Conservation (phyloP, 2,329 filamentous ascomycete genomes). For the Alternaria alternata region DNA sequence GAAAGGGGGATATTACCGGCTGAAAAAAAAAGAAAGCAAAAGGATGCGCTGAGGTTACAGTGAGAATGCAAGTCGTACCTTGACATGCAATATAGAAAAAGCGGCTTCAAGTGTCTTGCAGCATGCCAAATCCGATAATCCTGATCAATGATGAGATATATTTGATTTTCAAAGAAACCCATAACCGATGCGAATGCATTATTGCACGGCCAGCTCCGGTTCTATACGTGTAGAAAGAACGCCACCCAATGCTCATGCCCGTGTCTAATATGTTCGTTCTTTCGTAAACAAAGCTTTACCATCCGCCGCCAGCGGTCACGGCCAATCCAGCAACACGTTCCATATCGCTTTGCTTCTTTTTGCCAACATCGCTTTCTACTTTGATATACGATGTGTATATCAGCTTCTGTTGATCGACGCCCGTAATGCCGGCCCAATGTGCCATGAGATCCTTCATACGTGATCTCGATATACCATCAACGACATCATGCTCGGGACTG, state of each 20-base stretch:
- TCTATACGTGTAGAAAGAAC: constrained; percentile 4
- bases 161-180: not conserved
- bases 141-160: not conserved
- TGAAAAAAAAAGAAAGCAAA: not conserved
- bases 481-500: constrained; percentile 32
- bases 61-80: not conserved
- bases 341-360: constrained; percentile 69
- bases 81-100: not conserved
- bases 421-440: constrained; percentile 79
- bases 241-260: constrained; percentile 16
- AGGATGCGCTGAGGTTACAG: not conserved
- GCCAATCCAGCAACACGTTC: constrained; percentile 88
- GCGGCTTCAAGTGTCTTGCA: not conserved
- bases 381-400: constrained; percentile 88
- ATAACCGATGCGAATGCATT: not conserved
- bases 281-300: constrained; percentile 62
- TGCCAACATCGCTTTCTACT: constrained; percentile 92
- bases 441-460: constrained; percentile 73
- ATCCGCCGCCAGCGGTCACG: constrained; percentile 90
- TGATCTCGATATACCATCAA: constrained; percentile 72
- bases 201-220: not conserved
- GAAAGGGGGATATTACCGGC: not conserved
- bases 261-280: not conserved
- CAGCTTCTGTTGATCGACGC: constrained; percentile 74
- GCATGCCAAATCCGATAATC: not conserved